Evolutionary conservation across 2,329 filamentous ascomycete genomes (phyloP), one percentile per base, ranked within the genome.

Genomic region (Paramyrothecium roridum): DNA sequence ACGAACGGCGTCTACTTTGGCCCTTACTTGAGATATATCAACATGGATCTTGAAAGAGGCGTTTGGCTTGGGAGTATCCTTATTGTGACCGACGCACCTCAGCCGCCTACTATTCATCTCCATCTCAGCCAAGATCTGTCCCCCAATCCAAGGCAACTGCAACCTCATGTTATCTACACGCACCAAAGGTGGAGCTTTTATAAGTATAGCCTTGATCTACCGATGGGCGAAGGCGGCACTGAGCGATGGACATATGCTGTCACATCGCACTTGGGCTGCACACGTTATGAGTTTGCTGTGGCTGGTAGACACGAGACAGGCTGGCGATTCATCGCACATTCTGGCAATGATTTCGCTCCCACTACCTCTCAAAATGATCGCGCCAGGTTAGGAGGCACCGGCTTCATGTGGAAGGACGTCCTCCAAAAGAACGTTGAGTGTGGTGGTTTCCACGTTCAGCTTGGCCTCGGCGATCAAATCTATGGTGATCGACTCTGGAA

Each of bases 371-470:
- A 92, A 54, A 91, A 89, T 58, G 95, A 99, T 64, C 84, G 93
- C 47, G 85, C 87, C 33, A 90, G 89, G 64, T 82, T 98, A 1
- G 95, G 95, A 30, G 95, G 95, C 1, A 83, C 96, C 1, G 91
- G 93, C 1, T 90, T 95, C 68, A 96, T 99, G 93, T 99, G 95
- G 95, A 98, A 97, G 67, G 95, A 99, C 65, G 93, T 99, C 26
- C 81, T 99, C 68, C 92, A 97, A 73, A 97, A 97, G 80, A 96
- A 99, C 65, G 86, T 93, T 26, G 95, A 99, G 64, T 96, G 93
- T 63, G 92, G 93, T 54, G 95, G 95, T 1, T 99, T 98, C 71
- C 95, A 99, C 66, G 88, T 91, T 8, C 95, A 99, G 67, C 80
- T 99, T 8, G 95, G 93, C 16, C 77, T 97, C 4, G 95, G 95